These are phyloP conservation scores for Solanum hybrid DNA, from an alignment of 305 asterid species.

Conservation along the genomic window DNA sequence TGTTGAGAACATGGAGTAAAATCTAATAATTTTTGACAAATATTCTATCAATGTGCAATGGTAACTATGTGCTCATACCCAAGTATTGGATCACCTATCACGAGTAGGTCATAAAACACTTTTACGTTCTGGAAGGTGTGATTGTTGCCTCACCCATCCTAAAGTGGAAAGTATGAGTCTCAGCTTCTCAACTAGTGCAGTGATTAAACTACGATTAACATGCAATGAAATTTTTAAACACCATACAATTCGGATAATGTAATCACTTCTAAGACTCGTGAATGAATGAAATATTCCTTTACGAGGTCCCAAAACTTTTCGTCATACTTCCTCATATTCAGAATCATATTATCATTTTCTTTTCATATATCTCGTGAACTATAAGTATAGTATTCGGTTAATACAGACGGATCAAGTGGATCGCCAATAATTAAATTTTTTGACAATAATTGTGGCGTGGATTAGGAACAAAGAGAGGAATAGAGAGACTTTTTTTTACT, in stretches of 20 bases:
- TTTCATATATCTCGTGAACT: neutral
- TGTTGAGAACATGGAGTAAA: neutral
- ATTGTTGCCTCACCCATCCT: neutral
- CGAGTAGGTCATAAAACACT: neutral
- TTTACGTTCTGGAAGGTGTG: neutral
- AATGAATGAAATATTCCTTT: neutral
- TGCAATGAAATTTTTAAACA: neutral
- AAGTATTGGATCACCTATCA: neutral
- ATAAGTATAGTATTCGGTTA: neutral
- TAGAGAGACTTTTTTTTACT: neutral
- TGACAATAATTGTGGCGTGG: neutral
- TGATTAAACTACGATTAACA: too few relatives aligned
- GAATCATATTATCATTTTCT: neutral
- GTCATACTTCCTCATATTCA: neutral
- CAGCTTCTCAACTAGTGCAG: neutral
- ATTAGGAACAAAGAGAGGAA: neutral
- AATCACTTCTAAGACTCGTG: neutral
- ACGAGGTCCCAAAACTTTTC: neutral
- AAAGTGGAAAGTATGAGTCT: too few relatives aligned
- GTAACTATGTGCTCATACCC: neutral
- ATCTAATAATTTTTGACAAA: neutral
- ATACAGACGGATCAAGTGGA: neutral
- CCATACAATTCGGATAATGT: neutral
- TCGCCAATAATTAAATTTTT: neutral
- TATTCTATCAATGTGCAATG: neutral